phyloP scores from a whole-genome alignment of 257 asterid species.

The Forsythia suspensa region DNA sequence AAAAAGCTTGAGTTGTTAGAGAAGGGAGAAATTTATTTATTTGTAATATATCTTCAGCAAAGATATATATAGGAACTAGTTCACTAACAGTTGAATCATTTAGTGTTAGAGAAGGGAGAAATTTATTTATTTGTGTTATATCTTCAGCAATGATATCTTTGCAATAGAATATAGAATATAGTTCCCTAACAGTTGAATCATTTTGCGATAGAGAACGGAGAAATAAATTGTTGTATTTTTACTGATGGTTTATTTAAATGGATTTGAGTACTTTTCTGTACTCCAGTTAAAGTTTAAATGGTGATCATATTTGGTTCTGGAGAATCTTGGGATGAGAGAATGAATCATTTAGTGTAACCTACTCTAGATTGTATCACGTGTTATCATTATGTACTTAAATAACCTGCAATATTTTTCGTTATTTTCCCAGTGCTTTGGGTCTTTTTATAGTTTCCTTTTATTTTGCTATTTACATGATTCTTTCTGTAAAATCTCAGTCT shows the following conservation, averaged over 20 bases:
- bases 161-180: background rate
- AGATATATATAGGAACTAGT: background rate
- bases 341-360: background rate
- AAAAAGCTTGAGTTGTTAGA: too few relatives aligned
- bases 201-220: background rate
- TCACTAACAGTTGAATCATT: background rate
- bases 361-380: background rate
- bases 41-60: background rate
- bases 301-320: background rate
- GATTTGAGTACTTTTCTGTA: background rate
- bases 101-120: background rate
- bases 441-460: background rate
- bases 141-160: background rate
- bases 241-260: background rate
- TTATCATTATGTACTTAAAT: background rate
- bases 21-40: background rate
- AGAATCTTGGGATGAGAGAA: background rate
- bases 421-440: background rate
- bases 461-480: slow-evolving; percentile 16
- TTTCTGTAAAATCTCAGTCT: slow-evolving; percentile 46
- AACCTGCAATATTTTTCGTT: background rate
- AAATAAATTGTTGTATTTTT: too few relatives aligned
- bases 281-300: background rate
- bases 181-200: background rate
- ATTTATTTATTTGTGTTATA: background rate